These are phyloP conservation scores for Sphaerosporella brunnea DNA, from an alignment of 495 filamentous ascomycete species.

Conservation along the genomic window DNA sequence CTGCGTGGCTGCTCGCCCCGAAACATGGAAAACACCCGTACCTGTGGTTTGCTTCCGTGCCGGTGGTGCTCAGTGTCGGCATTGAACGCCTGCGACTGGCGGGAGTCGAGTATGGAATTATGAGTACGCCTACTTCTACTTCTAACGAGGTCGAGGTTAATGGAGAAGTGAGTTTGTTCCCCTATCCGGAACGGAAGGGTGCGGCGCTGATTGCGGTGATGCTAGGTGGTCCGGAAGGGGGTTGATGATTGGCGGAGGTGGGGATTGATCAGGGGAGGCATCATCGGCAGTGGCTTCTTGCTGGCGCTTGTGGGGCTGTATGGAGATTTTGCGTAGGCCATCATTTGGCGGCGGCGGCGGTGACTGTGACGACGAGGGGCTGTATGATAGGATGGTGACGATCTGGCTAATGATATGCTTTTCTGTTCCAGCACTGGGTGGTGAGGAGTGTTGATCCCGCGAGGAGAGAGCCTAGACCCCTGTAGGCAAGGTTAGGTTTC, in stretches of 20 bases:
- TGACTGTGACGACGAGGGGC: too few relatives aligned
- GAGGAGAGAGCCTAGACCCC: too few relatives aligned
- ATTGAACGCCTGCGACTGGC: conserved; percentile 24
- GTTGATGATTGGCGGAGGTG: conserved; percentile 21
- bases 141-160: conserved; percentile 24
- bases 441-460: too few relatives aligned
- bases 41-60: conserved; percentile 40
- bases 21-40: conserved; percentile 46
- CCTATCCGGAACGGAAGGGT: too few relatives aligned
- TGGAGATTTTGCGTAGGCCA: conserved; percentile 7
- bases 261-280: conserved; percentile 18
- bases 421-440: too few relatives aligned
- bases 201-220: too few relatives aligned
- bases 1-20: conserved; percentile 44
- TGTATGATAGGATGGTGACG: too few relatives aligned
- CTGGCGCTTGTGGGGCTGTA: conserved; percentile 23
- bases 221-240: conserved; percentile 20
- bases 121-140: too few relatives aligned
- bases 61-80: conserved; percentile 30
- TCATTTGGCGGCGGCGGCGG: too few relatives aligned
- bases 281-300: conserved; percentile 19
- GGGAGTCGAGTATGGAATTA: conserved; percentile 24
- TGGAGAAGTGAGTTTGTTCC: too few relatives aligned
- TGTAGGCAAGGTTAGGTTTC: too few relatives aligned
- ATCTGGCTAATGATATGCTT: too few relatives aligned